These are phyloP conservation scores for Rhizophagus sp. DNA, from an alignment of 192 early-diverging fungal species.

Conservation along the genomic window DNA sequence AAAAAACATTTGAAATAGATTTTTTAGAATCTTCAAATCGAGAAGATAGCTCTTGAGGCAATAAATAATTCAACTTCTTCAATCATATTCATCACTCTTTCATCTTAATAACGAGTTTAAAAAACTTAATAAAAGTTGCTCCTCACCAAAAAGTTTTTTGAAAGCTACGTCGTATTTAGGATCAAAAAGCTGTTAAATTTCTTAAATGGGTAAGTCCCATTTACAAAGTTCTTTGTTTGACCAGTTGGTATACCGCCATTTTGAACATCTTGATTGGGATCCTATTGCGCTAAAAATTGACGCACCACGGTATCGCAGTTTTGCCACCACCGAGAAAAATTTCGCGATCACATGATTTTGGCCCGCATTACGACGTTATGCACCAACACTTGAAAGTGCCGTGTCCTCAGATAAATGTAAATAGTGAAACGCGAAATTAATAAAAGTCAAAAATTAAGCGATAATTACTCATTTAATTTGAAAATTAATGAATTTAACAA, in stretches of 20 bases:
- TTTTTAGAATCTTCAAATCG: background rate
- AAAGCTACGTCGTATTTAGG: conserved; percentile 4
- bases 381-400: too few relatives aligned
- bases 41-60: background rate
- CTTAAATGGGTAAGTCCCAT: background rate
- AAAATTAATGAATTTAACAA: too few relatives aligned
- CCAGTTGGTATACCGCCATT: background rate
- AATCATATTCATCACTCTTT: background rate
- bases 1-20: conserved; percentile 1
- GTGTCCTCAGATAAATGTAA: too few relatives aligned
- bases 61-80: conserved; percentile 7
- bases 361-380: too few relatives aligned
- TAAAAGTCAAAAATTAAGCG: too few relatives aligned
- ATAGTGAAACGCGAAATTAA: too few relatives aligned
- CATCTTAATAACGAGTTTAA: conserved; percentile 11
- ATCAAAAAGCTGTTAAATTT: conserved; percentile 5
- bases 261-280: conserved; percentile 8
- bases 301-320: too few relatives aligned
- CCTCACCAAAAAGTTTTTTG: background rate
- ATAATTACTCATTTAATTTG: too few relatives aligned
- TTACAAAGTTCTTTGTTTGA: background rate
- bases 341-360: too few relatives aligned
- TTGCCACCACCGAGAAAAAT: background rate
- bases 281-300: too few relatives aligned
- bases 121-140: conserved; percentile 13